Conservation (phyloP, 169 alveolate genomes). For the Cryptosporidium ryanae region DNA sequence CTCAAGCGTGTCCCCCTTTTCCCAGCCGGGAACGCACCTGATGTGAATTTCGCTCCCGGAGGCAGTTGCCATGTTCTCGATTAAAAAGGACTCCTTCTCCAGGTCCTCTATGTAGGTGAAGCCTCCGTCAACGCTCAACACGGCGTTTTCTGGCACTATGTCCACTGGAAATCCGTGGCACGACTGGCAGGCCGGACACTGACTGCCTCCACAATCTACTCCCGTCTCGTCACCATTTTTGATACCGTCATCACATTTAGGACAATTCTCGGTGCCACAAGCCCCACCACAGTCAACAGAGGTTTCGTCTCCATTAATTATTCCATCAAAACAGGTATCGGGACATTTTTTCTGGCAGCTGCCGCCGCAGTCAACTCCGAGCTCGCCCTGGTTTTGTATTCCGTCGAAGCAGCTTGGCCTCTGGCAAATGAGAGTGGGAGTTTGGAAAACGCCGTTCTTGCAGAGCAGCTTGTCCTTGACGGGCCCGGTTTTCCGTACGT, state of each 20-base stretch:
- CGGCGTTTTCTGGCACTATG: conserved; percentile 27
- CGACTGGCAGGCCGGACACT: conserved; percentile 60
- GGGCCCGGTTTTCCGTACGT: conserved; percentile 68
- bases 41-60: conserved; percentile 68
- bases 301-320: conserved; percentile 66
- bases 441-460: conserved; percentile 53
- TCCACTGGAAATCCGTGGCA: conserved; percentile 61
- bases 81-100: conserved; percentile 47
- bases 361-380: conserved; percentile 76
- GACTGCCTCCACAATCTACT: conserved; percentile 73
- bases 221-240: conserved; percentile 74
- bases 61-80: conserved; percentile 49
- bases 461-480: conserved; percentile 25
- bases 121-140: conserved; percentile 68
- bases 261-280: conserved; percentile 54
- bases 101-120: conserved; percentile 53
- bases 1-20: neutral
- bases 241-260: conserved; percentile 42
- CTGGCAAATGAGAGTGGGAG: conserved; percentile 50
- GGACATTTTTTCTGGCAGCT: conserved; percentile 60
- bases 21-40: conserved; percentile 75
- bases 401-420: conserved; percentile 70
- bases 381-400: conserved; percentile 71
- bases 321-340: conserved; percentile 66
- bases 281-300: conserved; percentile 70